Conservation (phyloP, 73 alveolate species). For the Tetrahymena thermophila region DNA sequence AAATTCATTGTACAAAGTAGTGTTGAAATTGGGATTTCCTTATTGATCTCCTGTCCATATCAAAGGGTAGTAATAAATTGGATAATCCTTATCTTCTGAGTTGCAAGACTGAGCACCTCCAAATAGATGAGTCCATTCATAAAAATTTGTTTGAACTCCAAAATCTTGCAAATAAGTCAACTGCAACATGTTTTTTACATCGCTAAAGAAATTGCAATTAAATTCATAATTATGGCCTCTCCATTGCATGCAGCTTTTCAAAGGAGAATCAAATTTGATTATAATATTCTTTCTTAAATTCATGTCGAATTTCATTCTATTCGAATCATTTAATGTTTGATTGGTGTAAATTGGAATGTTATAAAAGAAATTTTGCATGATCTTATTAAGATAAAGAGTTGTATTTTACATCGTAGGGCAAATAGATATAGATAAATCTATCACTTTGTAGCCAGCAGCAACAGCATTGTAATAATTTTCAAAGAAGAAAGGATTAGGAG, state of each 20-base stretch:
- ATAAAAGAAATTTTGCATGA: background rate
- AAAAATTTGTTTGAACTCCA: background rate
- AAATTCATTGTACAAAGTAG: background rate
- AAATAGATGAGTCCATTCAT: background rate
- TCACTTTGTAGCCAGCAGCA: background rate
- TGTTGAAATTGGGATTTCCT: background rate
- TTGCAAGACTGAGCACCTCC: background rate
- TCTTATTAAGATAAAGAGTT: background rate
- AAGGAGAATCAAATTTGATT: background rate
- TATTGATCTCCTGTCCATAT: background rate
- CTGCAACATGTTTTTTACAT: background rate
- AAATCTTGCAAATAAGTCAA: background rate
- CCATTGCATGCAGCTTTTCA: background rate
- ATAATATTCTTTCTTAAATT: background rate
- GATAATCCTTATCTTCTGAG: background rate
- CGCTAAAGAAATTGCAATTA: background rate
- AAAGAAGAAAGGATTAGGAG: background rate
- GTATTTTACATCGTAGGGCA: background rate
- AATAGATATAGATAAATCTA: background rate
- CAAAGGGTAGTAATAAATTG: background rate
- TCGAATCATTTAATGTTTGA: background rate
- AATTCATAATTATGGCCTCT: background rate
- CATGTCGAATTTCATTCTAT: background rate
- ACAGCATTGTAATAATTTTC: background rate
- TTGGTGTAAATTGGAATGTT: background rate